These are phyloP conservation scores for Yarrowia porcina DNA, from an alignment of 805 yeast species.

Conservation along the genomic window DNA sequence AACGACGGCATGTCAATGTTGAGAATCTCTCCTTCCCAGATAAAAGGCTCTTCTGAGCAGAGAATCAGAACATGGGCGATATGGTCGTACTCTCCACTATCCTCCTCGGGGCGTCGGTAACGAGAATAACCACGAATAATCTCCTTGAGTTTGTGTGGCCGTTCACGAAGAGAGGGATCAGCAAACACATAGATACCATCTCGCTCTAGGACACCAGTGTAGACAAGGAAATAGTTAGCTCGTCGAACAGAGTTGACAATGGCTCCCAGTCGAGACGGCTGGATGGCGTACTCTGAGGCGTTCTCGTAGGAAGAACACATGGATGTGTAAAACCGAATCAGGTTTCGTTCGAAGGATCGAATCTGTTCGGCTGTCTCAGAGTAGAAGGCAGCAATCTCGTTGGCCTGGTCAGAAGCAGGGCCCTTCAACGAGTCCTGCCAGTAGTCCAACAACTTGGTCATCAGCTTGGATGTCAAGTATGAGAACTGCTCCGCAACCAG, in stretches of 20 bases:
- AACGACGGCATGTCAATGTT: conserved; percentile 43
- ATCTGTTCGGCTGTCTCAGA: conserved; percentile 42
- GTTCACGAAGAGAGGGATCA: conserved; percentile 51
- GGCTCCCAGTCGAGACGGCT: conserved; percentile 39
- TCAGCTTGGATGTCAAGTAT: conserved; percentile 60
- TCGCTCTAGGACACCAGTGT: conserved; percentile 66
- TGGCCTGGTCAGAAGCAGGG: conserved; percentile 46
- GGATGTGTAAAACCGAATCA: conserved; percentile 66
- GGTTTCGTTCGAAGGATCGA: conserved; percentile 64
- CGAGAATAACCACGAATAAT: conserved; percentile 38
- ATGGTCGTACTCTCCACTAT: conserved; percentile 32
- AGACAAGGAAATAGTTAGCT: conserved; percentile 71
- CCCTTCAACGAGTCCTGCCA: conserved; percentile 68
- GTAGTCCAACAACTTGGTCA: conserved; percentile 65
- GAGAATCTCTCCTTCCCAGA: conserved; percentile 83
- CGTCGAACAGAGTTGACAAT: conserved; percentile 59
- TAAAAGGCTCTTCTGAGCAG: conserved; percentile 77
- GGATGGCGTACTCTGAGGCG: conserved; percentile 47
- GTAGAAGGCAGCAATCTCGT: conserved; percentile 52
- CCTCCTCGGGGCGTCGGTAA: conserved; percentile 31
- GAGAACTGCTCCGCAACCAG: conserved; percentile 77
- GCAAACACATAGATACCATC: conserved; percentile 81
- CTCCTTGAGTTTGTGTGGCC: conserved; percentile 38
- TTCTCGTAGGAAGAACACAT: conserved; percentile 70
- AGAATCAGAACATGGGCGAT: conserved; percentile 67